phyloP scores from a whole-genome alignment of 371 early-diverging fungal species.

The Apophysomyces trapeziformis region DNA sequence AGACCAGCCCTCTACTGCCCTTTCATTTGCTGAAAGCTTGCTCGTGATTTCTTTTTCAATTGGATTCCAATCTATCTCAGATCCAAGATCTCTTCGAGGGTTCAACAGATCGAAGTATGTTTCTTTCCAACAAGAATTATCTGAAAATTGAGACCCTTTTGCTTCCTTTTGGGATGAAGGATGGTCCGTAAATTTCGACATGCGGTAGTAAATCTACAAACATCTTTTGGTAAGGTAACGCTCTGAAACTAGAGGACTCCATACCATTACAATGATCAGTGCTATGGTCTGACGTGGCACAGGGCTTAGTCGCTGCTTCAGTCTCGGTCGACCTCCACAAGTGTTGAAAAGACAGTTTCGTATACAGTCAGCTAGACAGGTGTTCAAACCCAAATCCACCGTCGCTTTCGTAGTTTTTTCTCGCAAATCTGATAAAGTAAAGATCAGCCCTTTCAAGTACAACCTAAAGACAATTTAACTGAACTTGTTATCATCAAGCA shows the following conservation, averaged over 20 bases:
- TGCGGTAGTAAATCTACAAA: background rate
- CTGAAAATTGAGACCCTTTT: background rate
- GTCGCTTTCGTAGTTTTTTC: background rate
- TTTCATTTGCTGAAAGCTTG: background rate
- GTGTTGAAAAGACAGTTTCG: background rate
- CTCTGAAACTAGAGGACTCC: background rate
- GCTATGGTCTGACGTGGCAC: background rate
- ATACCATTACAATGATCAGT: background rate
- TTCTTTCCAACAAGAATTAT: background rate
- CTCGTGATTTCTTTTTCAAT: background rate
- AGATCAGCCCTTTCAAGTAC: background rate
- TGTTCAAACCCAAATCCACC: background rate
- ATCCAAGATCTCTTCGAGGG: background rate
- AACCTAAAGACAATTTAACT: background rate
- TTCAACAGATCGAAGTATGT: background rate
- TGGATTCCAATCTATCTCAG: background rate
- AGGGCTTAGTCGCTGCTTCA: background rate
- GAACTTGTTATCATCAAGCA: background rate
- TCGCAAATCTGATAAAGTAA: background rate
- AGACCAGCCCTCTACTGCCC: background rate
- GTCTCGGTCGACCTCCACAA: background rate
- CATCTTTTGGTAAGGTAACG: background rate
- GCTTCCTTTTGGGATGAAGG: background rate
- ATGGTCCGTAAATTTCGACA: background rate
- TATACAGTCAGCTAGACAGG: background rate